A percentile compares a stretch with the other conserved stretches of the same genome.
Conservation (phyloP, 2,329 filamentous ascomycete species). For the Fusarium lateritium region DNA sequence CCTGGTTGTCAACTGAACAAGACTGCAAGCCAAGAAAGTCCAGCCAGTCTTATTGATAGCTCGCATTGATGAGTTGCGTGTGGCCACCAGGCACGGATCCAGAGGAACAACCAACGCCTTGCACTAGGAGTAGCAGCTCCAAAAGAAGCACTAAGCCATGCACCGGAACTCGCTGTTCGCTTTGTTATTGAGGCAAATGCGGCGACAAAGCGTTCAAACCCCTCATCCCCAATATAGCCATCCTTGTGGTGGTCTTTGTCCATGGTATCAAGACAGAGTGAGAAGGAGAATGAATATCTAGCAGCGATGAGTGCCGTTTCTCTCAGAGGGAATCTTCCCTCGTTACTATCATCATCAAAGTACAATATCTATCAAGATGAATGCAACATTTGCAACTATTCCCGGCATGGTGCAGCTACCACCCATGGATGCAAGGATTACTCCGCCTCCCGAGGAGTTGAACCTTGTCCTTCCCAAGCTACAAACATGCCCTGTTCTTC, state of each 20-base stretch:
- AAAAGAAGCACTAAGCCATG: slow-evolving; percentile 16
- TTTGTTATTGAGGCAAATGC: slow-evolving; percentile 35
- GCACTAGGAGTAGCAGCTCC: slow-evolving; percentile 20
- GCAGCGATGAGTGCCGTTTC: slow-evolving; percentile 9
- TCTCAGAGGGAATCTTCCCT: slow-evolving; percentile 3
- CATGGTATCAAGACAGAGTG: background rate
- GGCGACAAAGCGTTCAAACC: slow-evolving; percentile 42
- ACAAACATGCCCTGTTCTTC: slow-evolving; percentile 16
- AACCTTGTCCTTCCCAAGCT: slow-evolving; percentile 23
- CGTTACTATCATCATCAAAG: slow-evolving; percentile 10
- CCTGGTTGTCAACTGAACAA: slow-evolving; percentile 30
- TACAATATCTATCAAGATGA: slow-evolving; percentile 32
- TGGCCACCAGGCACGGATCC: slow-evolving; percentile 39
- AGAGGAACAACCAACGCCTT: slow-evolving; percentile 26
- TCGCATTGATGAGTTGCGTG: slow-evolving; percentile 22
- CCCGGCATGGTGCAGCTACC: slow-evolving; percentile 31
- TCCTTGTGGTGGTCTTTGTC: slow-evolving; percentile 29
- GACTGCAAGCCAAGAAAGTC: slow-evolving; percentile 16
- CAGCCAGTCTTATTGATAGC: slow-evolving; percentile 23
- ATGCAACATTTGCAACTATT: slow-evolving; percentile 17
- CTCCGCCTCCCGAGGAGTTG: slow-evolving; percentile 36
- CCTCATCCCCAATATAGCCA: slow-evolving; percentile 24
- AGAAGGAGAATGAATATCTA: slow-evolving; percentile 36
- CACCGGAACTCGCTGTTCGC: slow-evolving; percentile 33
- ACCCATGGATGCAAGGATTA: slow-evolving; percentile 40